Evolutionary conservation across 768 basidiomycete species (phyloP), one percentile per base, ranked within the genome.

Genomic region (Mycena olivaceomarginata): DNA sequence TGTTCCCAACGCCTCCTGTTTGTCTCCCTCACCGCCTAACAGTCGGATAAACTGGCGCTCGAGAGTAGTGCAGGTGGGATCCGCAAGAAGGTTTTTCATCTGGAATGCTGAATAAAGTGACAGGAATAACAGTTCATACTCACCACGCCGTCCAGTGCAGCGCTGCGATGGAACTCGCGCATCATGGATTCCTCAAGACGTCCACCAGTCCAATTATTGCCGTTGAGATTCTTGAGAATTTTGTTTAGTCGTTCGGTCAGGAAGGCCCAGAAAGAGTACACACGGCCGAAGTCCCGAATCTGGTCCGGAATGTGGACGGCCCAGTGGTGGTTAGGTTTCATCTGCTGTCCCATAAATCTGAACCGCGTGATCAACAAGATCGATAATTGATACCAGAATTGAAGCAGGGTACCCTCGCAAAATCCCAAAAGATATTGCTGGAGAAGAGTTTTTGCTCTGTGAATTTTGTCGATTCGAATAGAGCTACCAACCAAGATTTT

Each of bases 241-340:
- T 83, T 83, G 78, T 85, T 85, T 10, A 85, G 75, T 1, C 82
- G 78, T 53, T 85, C 84, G 2, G 77, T 64, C 0, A 84, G 70
- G 60, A 85, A 85, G 0, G 81, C 75, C 84, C 85, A 85, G 48
- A 84, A 82, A 18, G 79, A 79, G 56, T 85, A 83, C 10, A 85
- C 77, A 3, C 84, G 82, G 0, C 82, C 83, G 60, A 69, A 85
- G 31, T 81, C 81, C 0, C 45, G 66, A 3, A 85, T 75, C 62
- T 84, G 81, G 11, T 74, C 75, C 1, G 77, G 67, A 15, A 82
- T 56, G 60, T 85, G 84, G 7, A 80, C 72, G 16, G 78, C 48
- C 48, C 48, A 31, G 3, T 31, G 31, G 53, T 82, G 81, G 51
- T 84, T 85, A 0, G 83, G 84, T 62, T 82, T 84, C 80, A 85